Conservation (phyloP, 805 yeast species). For the Candida methanosorbosa region DNA sequence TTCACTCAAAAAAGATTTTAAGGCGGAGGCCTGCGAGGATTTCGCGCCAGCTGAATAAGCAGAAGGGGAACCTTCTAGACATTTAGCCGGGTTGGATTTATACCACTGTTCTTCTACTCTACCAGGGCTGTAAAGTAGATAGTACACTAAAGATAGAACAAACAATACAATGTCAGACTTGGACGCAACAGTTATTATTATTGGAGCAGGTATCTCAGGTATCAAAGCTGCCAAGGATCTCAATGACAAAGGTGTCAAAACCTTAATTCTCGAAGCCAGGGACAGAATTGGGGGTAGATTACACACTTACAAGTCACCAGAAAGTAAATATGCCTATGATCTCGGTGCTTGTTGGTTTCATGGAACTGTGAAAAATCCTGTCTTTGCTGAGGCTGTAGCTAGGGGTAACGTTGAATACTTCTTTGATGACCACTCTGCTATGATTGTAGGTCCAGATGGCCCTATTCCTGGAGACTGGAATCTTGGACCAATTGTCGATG, state of each 20-base stretch:
- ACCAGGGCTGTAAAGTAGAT: too few relatives aligned
- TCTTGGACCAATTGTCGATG: conserved; percentile 24
- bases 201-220: conserved; percentile 49
- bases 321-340: conserved; percentile 26
- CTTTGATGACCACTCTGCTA: conserved; percentile 27
- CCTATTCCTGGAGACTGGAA: conserved; percentile 17
- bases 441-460: conserved; percentile 18
- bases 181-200: conserved; percentile 24
- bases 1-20: too few relatives aligned
- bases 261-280: conserved; percentile 37
- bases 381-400: conserved; percentile 22
- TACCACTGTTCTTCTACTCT: too few relatives aligned
- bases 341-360: conserved; percentile 52
- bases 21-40: too few relatives aligned
- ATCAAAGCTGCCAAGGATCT: conserved; percentile 38
- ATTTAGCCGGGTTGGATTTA: too few relatives aligned
- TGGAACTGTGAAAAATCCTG: conserved; percentile 33
- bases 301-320: conserved; percentile 18
- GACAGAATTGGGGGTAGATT: conserved; percentile 39
- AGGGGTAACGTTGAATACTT: conserved; percentile 14
- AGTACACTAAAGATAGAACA: too few relatives aligned
- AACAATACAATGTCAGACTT: not conserved
- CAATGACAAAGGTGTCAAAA: conserved; percentile 21
- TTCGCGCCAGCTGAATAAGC: too few relatives aligned
- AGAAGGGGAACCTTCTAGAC: too few relatives aligned